phyloP scores from a whole-genome alignment of 2,329 filamentous ascomycete species.

The Claviceps sp. region DNA sequence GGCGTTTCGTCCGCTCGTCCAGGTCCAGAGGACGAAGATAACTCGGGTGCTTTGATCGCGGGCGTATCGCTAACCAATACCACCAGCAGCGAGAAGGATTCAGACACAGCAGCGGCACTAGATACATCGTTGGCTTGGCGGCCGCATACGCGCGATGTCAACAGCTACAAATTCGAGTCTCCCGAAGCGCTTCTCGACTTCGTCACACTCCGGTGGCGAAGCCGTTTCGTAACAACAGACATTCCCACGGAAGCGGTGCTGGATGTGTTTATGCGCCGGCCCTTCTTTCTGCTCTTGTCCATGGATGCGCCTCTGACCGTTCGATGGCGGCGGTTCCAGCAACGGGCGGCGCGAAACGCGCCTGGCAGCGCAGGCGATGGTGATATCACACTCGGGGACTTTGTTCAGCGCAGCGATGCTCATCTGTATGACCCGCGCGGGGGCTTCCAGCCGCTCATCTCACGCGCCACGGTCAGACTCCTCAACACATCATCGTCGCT shows the following conservation, averaged over 20 bases:
- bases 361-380: slow-evolving; percentile 8
- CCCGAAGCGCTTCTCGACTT: slow-evolving; percentile 64
- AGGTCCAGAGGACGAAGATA: slow-evolving; percentile 9
- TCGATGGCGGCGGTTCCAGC: slow-evolving; percentile 66
- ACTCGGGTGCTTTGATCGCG: slow-evolving; percentile 13
- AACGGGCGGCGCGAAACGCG: slow-evolving; percentile 11
- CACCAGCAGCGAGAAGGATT: slow-evolving; percentile 3
- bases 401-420: slow-evolving; percentile 48
- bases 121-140: slow-evolving; percentile 15
- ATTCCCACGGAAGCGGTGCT: slow-evolving; percentile 60
- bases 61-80: slow-evolving; percentile 14
- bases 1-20: background rate
- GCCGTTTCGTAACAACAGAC: slow-evolving; percentile 75
- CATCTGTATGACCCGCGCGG: slow-evolving; percentile 57
- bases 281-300: slow-evolving; percentile 87
- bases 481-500: slow-evolving; percentile 72
- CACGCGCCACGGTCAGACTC: slow-evolving; percentile 69
- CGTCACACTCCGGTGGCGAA: slow-evolving; percentile 72
- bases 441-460: slow-evolving; percentile 64
- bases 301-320: slow-evolving; percentile 79
- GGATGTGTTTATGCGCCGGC: slow-evolving; percentile 62
- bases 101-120: slow-evolving; percentile 14
- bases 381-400: slow-evolving; percentile 36
- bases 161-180: slow-evolving; percentile 37
- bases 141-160: slow-evolving; percentile 7